These are phyloP conservation scores for Juncus effusus DNA, from an alignment of 176 grass and related monocot genomes.

Conservation along the genomic window DNA sequence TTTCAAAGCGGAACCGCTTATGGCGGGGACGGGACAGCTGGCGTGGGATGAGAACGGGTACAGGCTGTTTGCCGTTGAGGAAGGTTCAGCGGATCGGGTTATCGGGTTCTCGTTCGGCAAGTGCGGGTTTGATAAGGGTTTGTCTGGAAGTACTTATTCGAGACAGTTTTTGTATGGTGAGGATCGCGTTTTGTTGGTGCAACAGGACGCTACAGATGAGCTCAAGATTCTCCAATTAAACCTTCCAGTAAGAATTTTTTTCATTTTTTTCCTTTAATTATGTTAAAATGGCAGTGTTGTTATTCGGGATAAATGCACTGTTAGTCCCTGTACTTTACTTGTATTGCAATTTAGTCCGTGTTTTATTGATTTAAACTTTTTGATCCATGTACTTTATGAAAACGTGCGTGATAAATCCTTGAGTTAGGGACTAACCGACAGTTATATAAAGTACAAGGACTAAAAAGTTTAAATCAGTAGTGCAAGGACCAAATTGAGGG, in stretches of 20 bases:
- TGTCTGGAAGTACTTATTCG: slow-evolving; percentile 76
- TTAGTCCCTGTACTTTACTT: too few relatives aligned
- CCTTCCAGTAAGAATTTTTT: slow-evolving; percentile 73
- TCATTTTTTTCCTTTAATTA: too few relatives aligned
- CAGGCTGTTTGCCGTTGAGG: slow-evolving; percentile 87
- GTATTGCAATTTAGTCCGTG: too few relatives aligned
- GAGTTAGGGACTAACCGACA: too few relatives aligned
- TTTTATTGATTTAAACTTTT: too few relatives aligned
- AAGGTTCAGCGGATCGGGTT: slow-evolving; percentile 69
- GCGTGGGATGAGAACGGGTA: slow-evolving; percentile 97
- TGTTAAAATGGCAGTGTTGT: too few relatives aligned
- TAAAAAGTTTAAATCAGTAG: too few relatives aligned
- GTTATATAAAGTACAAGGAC: too few relatives aligned
- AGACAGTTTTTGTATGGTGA: slow-evolving; percentile 88
- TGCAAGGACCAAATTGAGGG: too few relatives aligned
- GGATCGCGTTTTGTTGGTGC: slow-evolving; percentile 74
- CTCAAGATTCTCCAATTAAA: slow-evolving; percentile 93
- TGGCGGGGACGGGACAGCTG: slow-evolving; percentile 79
- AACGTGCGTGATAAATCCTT: too few relatives aligned
- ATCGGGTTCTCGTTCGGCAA: slow-evolving; percentile 94
- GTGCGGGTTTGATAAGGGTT: slow-evolving; percentile 80
- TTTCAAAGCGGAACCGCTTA: slow-evolving; percentile 82
- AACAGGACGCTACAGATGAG: slow-evolving; percentile 82
- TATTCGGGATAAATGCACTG: too few relatives aligned
- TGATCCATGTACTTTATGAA: too few relatives aligned